Percentiles rank a stretch among this genome's conserved stretches.
Evolutionary conservation across 1,284 basidiomycete genomes (phyloP).

Genomic region (Puccinia hordei): DNA sequence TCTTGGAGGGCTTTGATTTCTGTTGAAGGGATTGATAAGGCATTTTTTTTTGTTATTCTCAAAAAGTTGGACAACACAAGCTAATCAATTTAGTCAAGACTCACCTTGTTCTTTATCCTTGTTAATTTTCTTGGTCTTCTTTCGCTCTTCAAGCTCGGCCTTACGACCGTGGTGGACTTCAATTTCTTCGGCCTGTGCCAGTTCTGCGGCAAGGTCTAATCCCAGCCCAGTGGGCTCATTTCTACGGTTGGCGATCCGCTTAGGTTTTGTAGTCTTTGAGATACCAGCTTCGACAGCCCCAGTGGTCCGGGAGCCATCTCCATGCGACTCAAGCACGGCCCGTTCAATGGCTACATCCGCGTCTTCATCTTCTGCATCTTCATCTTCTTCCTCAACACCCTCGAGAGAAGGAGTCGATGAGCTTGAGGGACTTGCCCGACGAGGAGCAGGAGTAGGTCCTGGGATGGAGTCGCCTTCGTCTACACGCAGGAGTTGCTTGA

Average conservation of each 20-base stretch:
- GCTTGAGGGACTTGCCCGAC: conserved; percentile 18
- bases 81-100: not conserved
- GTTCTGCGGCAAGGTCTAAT: conserved; percentile 82
- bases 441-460: not conserved
- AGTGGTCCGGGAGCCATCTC: conserved; percentile 41
- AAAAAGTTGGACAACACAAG: not conserved
- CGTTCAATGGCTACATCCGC: conserved; percentile 42
- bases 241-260: conserved; percentile 74
- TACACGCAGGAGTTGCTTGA: conserved; percentile 61
- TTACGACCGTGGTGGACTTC: conserved; percentile 66
- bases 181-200: conserved; percentile 81
- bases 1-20: conserved; percentile 90
- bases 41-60: conserved; percentile 60
- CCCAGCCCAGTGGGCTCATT: conserved; percentile 81
- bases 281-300: conserved; percentile 49
- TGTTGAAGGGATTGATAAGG: conserved; percentile 63
- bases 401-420: conserved; percentile 24
- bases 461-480: conserved; percentile 57
- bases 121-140: conserved; percentile 54
- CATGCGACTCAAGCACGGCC: conserved; percentile 46
- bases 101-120: conserved; percentile 57
- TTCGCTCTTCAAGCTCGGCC: conserved; percentile 28
- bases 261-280: conserved; percentile 38
- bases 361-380: conserved; percentile 54
- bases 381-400: conserved; percentile 57